These are phyloP conservation scores for Thelonectria blattea DNA, from an alignment of 2,329 filamentous ascomycete species.

Conservation along the genomic window DNA sequence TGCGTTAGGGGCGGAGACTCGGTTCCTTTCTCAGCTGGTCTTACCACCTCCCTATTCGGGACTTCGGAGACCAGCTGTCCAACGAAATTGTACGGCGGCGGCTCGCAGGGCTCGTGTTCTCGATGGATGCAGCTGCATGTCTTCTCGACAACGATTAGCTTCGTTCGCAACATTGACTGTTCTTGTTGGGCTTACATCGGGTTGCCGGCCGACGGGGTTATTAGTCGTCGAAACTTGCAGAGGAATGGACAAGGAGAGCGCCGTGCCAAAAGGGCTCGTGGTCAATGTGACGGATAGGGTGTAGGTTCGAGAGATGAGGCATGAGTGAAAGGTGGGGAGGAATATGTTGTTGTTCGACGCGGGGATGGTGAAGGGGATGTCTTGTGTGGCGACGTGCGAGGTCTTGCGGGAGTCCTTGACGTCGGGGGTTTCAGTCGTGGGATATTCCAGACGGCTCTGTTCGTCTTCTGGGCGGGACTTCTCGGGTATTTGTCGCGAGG, in stretches of 20 bases:
- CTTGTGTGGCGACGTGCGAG: conserved; percentile 15
- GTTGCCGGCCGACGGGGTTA: neutral
- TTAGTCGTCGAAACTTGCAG: conserved; percentile 17
- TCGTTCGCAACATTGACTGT: neutral
- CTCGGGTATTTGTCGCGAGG: neutral
- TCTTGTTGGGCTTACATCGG: neutral
- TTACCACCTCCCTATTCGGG: neutral
- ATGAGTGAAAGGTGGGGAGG: conserved; percentile 27
- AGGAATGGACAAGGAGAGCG: conserved; percentile 18
- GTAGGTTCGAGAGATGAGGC: conserved; percentile 26
- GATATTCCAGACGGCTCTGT: neutral
- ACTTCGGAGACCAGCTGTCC: neutral
- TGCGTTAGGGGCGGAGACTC: neutral
- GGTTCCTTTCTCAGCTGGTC: neutral
- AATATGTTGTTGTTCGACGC: conserved; percentile 21
- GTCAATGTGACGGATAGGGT: conserved; percentile 11
- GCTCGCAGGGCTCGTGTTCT: neutral
- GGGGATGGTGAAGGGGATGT: conserved; percentile 14
- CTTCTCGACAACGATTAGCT: neutral
- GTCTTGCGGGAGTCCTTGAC: neutral
- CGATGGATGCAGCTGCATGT: neutral
- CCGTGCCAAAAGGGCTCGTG: conserved; percentile 9
- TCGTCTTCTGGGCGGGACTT: neutral
- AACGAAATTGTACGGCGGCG: neutral
- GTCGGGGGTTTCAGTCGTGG: neutral